Evolutionary conservation across 2,329 filamentous ascomycete species (phyloP).

Genomic region (Daldinia sp.): DNA sequence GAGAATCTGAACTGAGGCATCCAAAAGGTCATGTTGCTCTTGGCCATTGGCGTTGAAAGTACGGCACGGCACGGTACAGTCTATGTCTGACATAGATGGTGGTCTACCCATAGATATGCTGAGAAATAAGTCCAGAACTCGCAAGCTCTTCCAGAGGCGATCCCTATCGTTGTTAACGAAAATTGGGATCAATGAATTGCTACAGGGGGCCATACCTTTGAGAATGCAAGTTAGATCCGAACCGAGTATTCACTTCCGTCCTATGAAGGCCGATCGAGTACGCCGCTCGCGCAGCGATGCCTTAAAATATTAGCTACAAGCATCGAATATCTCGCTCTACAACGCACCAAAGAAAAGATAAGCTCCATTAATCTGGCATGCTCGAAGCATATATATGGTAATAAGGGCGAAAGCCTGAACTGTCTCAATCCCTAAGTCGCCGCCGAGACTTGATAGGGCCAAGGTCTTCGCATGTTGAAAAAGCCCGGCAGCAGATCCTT

Average conservation of each 20-base stretch:
- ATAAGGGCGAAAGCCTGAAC: conserved; percentile 65
- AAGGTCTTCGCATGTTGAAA: conserved; percentile 64
- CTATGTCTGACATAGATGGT: conserved; percentile 65
- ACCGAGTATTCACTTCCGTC: conserved; percentile 66
- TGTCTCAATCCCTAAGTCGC: conserved; percentile 62
- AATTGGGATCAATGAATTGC: neutral
- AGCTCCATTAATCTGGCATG: conserved; percentile 67
- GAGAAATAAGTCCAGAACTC: conserved; percentile 64
- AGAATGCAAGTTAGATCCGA: conserved; percentile 58
- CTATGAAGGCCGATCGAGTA: conserved; percentile 67
- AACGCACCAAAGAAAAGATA: conserved; percentile 63
- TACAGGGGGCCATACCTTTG: conserved; percentile 51
- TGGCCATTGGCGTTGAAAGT: conserved; percentile 52
- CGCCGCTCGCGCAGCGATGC: conserved; percentile 64
- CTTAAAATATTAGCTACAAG: conserved; percentile 38
- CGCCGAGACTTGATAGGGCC: conserved; percentile 59
- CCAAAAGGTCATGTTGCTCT: conserved; percentile 61
- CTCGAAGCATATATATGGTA: conserved; percentile 66
- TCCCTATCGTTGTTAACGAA: conserved; percentile 49
- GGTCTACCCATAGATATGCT: conserved; percentile 67
- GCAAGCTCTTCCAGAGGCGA: conserved; percentile 66
- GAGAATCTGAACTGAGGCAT: conserved; percentile 66
- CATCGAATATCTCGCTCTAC: no score
- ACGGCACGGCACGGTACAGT: conserved; percentile 65
- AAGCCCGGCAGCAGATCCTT: conserved; percentile 58